These are phyloP conservation scores for Coemansia sp. DNA, from an alignment of 192 early-diverging fungal species.

Conservation along the genomic window DNA sequence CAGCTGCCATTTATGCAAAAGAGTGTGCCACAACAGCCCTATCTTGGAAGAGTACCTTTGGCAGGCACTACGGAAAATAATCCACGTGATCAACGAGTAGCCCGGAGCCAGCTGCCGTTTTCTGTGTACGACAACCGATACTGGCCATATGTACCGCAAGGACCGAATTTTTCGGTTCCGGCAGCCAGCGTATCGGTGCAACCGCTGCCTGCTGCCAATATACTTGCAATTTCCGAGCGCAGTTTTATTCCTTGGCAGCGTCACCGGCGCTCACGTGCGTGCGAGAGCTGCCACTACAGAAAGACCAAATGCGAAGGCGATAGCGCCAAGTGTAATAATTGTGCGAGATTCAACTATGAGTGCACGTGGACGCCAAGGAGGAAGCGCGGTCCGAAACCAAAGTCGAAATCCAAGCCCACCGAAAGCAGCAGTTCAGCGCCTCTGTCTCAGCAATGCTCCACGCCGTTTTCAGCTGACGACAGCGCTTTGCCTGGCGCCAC, in stretches of 20 bases:
- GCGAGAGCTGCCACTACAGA: slow-evolving; percentile 46
- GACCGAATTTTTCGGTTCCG: background rate
- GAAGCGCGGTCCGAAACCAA: slow-evolving; percentile 45
- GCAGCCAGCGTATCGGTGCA: background rate
- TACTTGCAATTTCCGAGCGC: background rate
- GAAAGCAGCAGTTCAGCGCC: background rate
- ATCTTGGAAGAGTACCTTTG: background rate
- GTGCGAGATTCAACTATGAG: slow-evolving; percentile 28
- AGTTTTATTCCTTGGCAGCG: slow-evolving; percentile 6
- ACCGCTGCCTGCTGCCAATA: background rate
- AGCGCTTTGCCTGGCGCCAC: background rate
- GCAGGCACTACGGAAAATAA: background rate
- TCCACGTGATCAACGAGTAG: background rate
- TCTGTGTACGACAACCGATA: slow-evolving; percentile 33
- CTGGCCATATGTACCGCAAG: slow-evolving; percentile 29
- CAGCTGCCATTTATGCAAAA: slow-evolving; percentile 1
- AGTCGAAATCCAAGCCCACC: background rate
- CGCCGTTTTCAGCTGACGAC: background rate
- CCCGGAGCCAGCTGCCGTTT: slow-evolving; percentile 17
- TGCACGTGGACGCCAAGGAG: slow-evolving; percentile 51
- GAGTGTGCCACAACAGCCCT: slow-evolving; percentile 4
- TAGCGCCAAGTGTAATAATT: slow-evolving; percentile 33
- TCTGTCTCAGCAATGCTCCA: background rate
- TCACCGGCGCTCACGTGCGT: slow-evolving; percentile 44
- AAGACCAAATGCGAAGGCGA: slow-evolving; percentile 40